Conservation (phyloP, 2,329 filamentous ascomycete species). For the Ophiostoma ulmi region DNA sequence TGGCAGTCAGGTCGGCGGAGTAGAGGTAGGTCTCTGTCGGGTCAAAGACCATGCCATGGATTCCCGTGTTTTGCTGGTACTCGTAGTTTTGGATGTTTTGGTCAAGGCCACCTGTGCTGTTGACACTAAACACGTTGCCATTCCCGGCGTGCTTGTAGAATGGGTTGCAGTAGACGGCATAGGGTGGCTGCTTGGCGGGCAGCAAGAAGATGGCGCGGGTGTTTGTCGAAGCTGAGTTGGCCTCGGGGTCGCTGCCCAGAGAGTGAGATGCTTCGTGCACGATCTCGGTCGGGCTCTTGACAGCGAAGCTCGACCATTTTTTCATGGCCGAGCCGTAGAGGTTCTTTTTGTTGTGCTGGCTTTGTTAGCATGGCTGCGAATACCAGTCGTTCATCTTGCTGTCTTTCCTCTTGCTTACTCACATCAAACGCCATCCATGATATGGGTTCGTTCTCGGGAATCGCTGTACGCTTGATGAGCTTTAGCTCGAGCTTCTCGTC, state of each 20-base stretch:
- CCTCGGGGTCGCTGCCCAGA: slow-evolving; percentile 67
- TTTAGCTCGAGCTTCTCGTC: slow-evolving; percentile 70
- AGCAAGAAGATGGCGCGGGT: slow-evolving; percentile 87
- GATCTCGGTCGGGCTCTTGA: slow-evolving; percentile 71
- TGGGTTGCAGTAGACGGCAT: slow-evolving; percentile 81
- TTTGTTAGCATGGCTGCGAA: slow-evolving; percentile 17
- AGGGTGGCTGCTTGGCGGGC: slow-evolving; percentile 69
- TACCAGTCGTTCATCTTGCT: slow-evolving; percentile 21
- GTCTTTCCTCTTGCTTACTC: slow-evolving; percentile 34
- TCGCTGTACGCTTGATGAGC: slow-evolving; percentile 73
- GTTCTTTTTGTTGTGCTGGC: slow-evolving; percentile 71
- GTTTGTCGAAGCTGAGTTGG: slow-evolving; percentile 65
- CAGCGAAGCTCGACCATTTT: slow-evolving; percentile 79
- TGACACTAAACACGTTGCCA: slow-evolving; percentile 69
- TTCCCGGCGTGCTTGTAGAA: slow-evolving; percentile 83
- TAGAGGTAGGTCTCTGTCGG: slow-evolving; percentile 69
- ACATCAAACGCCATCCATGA: slow-evolving; percentile 92
- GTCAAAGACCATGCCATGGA: slow-evolving; percentile 80
- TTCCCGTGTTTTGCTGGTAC: slow-evolving; percentile 64
- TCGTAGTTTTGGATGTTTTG: slow-evolving; percentile 67
- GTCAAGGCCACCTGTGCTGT: slow-evolving; percentile 52
- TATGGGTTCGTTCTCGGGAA: slow-evolving; percentile 78
- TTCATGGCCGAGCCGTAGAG: slow-evolving; percentile 91
- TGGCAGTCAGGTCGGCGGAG: slow-evolving; percentile 70
- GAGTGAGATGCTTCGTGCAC: slow-evolving; percentile 68